phyloP scores from a whole-genome alignment of 1,284 basidiomycete genomes.

The Sanghuangporus sanghuang region DNA sequence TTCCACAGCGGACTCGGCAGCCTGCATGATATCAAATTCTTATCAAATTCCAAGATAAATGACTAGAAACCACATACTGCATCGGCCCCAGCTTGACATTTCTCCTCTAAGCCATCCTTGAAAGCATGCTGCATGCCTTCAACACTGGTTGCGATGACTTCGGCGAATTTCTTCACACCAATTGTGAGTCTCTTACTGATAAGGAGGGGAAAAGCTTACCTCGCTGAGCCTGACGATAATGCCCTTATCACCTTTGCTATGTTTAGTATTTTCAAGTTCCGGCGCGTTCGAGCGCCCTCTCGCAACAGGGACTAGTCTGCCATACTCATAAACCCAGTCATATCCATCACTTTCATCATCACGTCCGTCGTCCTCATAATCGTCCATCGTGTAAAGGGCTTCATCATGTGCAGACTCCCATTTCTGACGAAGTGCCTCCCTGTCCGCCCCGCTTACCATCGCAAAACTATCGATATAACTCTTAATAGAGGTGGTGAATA shows the following conservation, averaged over 20 bases:
- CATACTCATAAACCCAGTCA: conserved; percentile 7
- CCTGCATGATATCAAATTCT: conserved; percentile 28
- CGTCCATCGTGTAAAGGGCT: conserved; percentile 16
- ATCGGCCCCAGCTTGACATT: conserved; percentile 44
- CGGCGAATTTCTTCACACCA: conserved; percentile 39
- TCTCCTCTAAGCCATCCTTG: conserved; percentile 52
- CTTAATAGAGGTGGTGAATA: conserved; percentile 43
- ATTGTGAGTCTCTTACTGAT: conserved; percentile 2
- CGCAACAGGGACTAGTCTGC: conserved; percentile 1
- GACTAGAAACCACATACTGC: conserved; percentile 32
- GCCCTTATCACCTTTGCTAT: conserved; percentile 30
- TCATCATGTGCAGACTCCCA: conserved; percentile 41
- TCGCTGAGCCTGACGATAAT: conserved; percentile 41
- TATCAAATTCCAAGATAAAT: background rate
- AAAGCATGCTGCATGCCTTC: conserved; percentile 43
- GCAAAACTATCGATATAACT: conserved; percentile 46
- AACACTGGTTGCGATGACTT: conserved; percentile 39
- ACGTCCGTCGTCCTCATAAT: conserved; percentile 21
- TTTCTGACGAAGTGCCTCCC: conserved; percentile 41
- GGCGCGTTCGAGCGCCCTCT: background rate
- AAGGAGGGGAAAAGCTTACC: conserved; percentile 26
- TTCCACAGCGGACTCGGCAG: conserved; percentile 40
- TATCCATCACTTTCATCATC: conserved; percentile 18
- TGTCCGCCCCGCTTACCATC: conserved; percentile 45
- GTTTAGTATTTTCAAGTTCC: conserved; percentile 23